Evolutionary conservation across 2,329 filamentous ascomycete species (phyloP).

Genomic region (Fusarium pseudonygamai): DNA sequence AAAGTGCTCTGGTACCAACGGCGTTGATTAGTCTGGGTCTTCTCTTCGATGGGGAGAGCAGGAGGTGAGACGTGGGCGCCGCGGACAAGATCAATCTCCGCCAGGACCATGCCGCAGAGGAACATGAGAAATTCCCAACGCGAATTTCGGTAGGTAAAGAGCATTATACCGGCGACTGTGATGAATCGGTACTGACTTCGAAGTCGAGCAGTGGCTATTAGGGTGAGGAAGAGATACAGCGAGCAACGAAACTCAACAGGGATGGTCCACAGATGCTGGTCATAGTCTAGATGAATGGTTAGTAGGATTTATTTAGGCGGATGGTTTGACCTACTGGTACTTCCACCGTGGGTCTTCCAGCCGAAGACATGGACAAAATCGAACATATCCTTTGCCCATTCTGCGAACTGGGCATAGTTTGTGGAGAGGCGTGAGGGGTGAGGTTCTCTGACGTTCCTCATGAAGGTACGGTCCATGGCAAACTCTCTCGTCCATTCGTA

Average conservation of each 20-base stretch:
- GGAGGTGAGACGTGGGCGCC: conserved; percentile 53
- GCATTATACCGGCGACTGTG: conserved; percentile 53
- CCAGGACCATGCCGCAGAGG: conserved; percentile 62
- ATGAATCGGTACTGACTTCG: conserved; percentile 54
- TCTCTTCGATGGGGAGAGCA: conserved; percentile 39
- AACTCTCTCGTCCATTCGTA: conserved; percentile 61
- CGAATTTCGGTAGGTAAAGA: conserved; percentile 58
- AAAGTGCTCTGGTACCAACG: conserved; percentile 38
- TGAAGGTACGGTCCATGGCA: conserved; percentile 52
- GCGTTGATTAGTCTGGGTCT: conserved; percentile 3
- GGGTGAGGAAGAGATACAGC: conserved; percentile 64
- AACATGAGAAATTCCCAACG: conserved; percentile 67
- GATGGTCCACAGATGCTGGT: conserved; percentile 71
- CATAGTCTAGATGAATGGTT: conserved; percentile 51
- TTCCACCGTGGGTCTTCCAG: conserved; percentile 60
- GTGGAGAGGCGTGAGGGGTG: conserved; percentile 54
- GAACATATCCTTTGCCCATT: conserved; percentile 61
- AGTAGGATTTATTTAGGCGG: not conserved
- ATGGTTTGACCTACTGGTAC: conserved; percentile 49
- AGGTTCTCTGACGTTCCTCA: conserved; percentile 60
- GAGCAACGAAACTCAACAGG: conserved; percentile 69
- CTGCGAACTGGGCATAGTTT: conserved; percentile 51
- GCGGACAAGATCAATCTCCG: conserved; percentile 63
- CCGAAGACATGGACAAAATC: conserved; percentile 61
- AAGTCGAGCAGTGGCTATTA: conserved; percentile 60